Evolutionary conservation across 495 filamentous ascomycete genomes (phyloP).

Genomic region (Extremus antarcticus): DNA sequence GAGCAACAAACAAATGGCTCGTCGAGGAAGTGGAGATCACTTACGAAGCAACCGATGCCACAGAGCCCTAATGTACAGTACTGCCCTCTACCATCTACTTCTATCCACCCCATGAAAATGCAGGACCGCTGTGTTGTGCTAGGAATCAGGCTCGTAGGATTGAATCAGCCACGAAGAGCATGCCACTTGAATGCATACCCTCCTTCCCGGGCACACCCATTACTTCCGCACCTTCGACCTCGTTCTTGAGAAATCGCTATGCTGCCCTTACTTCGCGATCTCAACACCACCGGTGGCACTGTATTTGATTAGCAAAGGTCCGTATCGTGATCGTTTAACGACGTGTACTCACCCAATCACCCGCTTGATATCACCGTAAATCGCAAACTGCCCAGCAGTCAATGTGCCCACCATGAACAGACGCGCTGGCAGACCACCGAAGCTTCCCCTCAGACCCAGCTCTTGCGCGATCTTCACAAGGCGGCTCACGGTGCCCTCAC

Average conservation of each 20-base stretch:
- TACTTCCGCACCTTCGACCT: no score
- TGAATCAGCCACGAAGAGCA: background rate
- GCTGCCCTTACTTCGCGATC: slow-evolving; percentile 41
- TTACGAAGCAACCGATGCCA: background rate
- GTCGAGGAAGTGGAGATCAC: background rate
- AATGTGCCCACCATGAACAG: slow-evolving; percentile 75
- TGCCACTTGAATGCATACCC: background rate
- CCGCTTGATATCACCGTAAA: slow-evolving; percentile 67
- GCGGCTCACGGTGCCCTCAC: slow-evolving; percentile 84
- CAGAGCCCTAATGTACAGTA: background rate
- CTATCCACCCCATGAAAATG: background rate
- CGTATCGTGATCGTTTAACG: background rate
- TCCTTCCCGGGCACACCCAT: no score
- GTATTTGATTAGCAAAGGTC: slow-evolving; percentile 35
- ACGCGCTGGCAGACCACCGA: slow-evolving; percentile 85
- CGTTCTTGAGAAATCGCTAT: no score
- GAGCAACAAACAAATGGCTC: no score
- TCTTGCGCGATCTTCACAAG: slow-evolving; percentile 94
- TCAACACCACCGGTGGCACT: slow-evolving; percentile 71
- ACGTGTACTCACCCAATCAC: slow-evolving; percentile 24
- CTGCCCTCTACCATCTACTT: background rate
- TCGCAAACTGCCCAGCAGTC: slow-evolving; percentile 91
- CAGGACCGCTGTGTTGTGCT: background rate
- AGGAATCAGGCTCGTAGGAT: background rate
- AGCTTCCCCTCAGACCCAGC: slow-evolving; percentile 80